These are phyloP conservation scores for Bocquillonia castaneifolia DNA, from an alignment of 441 rosid species.

Conservation along the genomic window DNA sequence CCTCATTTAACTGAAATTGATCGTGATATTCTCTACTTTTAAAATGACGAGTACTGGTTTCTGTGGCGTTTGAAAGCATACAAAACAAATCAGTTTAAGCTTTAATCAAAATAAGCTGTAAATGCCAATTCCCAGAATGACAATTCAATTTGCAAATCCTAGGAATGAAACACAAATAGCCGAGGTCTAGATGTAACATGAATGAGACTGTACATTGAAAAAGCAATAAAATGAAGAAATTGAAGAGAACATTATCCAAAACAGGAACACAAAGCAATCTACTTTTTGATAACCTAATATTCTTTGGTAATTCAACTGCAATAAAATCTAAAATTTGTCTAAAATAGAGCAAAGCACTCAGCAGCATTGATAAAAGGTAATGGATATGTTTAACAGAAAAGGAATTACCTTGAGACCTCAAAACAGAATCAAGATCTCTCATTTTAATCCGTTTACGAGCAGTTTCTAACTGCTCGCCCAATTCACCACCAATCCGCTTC, in stretches of 20 bases:
- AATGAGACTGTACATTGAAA: too few species aligned
- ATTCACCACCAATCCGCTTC: constrained; percentile 32
- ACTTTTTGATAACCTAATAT: background rate
- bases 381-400: background rate
- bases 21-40: constrained; percentile 24
- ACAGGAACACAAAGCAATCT: background rate
- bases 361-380: constrained; percentile 13
- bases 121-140: background rate
- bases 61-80: constrained; percentile 27
- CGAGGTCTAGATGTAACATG: too few species aligned
- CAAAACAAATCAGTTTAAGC: background rate
- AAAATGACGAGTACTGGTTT: constrained; percentile 24
- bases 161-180: background rate
- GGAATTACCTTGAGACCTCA: constrained; percentile 40
- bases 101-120: background rate
- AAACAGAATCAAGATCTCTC: constrained; percentile 40
- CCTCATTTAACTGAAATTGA: constrained; percentile 30
- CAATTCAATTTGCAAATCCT: background rate
- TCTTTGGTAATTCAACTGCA: background rate
- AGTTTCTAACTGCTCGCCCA: constrained; percentile 38
- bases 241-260: background rate
- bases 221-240: background rate
- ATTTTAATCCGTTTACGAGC: constrained; percentile 46
- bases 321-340: background rate
- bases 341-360: background rate